Conservation (phyloP, 2,329 filamentous ascomycete genomes). For the Xylariaceae sp. region DNA sequence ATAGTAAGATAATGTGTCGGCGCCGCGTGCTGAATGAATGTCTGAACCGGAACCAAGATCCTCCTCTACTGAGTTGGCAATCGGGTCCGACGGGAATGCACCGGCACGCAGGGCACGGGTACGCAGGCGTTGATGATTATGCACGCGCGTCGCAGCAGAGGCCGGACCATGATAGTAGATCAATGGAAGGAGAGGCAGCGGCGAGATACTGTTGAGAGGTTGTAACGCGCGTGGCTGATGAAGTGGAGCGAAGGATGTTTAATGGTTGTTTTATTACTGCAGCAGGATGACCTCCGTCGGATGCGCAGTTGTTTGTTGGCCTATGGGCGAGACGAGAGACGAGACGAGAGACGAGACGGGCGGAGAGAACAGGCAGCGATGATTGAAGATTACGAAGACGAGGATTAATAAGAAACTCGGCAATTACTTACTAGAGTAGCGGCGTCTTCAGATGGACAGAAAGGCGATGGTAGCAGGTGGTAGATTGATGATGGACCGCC, state of each 20-base stretch:
- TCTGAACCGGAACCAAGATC: neutral
- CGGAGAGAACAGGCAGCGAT: neutral
- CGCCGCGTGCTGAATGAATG: neutral
- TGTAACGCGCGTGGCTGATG: slow-evolving; percentile 2
- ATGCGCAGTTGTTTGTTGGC: slow-evolving; percentile 7
- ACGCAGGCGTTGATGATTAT: slow-evolving; percentile 5
- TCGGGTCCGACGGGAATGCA: neutral
- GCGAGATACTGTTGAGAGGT: neutral
- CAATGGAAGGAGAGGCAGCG: neutral
- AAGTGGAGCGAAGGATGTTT: slow-evolving; percentile 4
- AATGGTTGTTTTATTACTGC: slow-evolving; percentile 1
- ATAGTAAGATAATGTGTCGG: neutral
- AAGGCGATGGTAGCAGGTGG: slow-evolving; percentile 20
- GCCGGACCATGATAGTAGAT: neutral
- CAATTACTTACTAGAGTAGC: slow-evolving; percentile 15
- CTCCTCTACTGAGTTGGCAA: slow-evolving; percentile 1
- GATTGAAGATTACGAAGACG: neutral
- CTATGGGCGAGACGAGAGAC: neutral
- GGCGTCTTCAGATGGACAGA: slow-evolving; percentile 7
- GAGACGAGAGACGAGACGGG: neutral
- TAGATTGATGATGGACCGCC: slow-evolving; percentile 17
- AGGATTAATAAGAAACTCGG: slow-evolving; percentile 1
- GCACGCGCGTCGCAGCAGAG: slow-evolving; percentile 8
- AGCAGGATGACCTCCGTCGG: slow-evolving; percentile 3
- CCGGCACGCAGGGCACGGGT: neutral